Evolutionary conservation across 2,329 filamentous ascomycete species (phyloP), one percentile per base, ranked within the genome.

Genomic region (Pseudogymnoascus sp.): DNA sequence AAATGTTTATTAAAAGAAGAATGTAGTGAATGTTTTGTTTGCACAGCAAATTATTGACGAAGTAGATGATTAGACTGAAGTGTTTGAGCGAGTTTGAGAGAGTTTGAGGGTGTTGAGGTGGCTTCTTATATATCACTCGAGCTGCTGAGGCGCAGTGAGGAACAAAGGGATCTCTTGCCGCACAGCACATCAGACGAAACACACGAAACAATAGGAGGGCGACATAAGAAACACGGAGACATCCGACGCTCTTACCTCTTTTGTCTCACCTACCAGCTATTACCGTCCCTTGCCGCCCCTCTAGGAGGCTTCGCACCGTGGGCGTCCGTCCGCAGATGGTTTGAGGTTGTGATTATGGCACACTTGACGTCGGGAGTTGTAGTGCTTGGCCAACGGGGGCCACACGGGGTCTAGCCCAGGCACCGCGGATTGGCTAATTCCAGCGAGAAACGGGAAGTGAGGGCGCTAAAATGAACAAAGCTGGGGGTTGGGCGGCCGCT

Each of bases 11-110:
- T 29, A n/a, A 26, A 10, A n/a, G 5, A 11, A 51, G 23, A 51
- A 29, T 29, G 23, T 51, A 51, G 45, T n/a, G 23, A 51, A 51
- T 51, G 45, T 51, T 51, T 51, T 29, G 45, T 51, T 51, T 51
- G 45, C 45, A 51, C 45, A 51, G 45, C 45, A 51, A 51, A 51
- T 51, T 51, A 51, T 51, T 6, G 45, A 29, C 45, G 45, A 51
- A 29, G 45, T 16, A 51, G 3, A 3, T 21, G 45, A 29, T 10
- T 23, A 51, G 45, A 51, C n/a, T 51, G 45, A 51, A 6, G 23
- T 31, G 29, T 31, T 31, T 31, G 29, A 31, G 29, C 8, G 29
- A 31, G 29, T 31, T 31, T 31, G 29, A 31, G 29, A 31, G 29
- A 29, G 45, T 51, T 51, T 51, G 23, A 29, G 45, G 7, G 23